Conservation (phyloP, 495 filamentous ascomycete species). For the Aspergillus ellipticus region DNA sequence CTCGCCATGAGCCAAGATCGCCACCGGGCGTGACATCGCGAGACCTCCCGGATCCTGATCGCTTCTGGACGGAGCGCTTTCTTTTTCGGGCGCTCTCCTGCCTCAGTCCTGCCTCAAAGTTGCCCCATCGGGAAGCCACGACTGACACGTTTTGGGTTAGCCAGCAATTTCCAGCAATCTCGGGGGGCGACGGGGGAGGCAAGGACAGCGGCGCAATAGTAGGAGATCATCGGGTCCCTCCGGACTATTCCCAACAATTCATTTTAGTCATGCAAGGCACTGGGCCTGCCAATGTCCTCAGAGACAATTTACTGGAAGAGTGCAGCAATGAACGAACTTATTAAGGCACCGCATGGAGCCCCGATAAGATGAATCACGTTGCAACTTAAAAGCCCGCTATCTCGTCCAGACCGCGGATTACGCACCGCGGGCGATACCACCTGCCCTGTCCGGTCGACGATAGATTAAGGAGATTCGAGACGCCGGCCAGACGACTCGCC, state of each 20-base stretch:
- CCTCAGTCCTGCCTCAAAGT: background rate
- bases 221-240: background rate
- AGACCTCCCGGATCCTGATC: background rate
- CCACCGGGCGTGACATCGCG: background rate
- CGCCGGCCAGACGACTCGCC: too few species aligned
- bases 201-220: conserved; percentile 1
- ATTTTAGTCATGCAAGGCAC: conserved; percentile 3
- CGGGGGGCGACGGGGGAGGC: conserved; percentile 2
- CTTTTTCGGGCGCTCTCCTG: background rate
- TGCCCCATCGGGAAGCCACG: background rate
- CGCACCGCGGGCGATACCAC: too few species aligned
- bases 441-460: background rate
- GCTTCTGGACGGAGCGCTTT: background rate
- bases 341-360: too few species aligned
- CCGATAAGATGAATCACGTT: background rate
- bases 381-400: background rate
- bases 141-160: background rate
- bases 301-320: too few species aligned
- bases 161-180: background rate
- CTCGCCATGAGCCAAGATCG: background rate
- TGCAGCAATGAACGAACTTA: too few species aligned
- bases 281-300: background rate
- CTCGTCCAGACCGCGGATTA: background rate
- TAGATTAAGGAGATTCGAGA: background rate
- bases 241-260: background rate